Conservation (phyloP, 495 filamentous ascomycete genomes). For the Platismatia glauca region DNA sequence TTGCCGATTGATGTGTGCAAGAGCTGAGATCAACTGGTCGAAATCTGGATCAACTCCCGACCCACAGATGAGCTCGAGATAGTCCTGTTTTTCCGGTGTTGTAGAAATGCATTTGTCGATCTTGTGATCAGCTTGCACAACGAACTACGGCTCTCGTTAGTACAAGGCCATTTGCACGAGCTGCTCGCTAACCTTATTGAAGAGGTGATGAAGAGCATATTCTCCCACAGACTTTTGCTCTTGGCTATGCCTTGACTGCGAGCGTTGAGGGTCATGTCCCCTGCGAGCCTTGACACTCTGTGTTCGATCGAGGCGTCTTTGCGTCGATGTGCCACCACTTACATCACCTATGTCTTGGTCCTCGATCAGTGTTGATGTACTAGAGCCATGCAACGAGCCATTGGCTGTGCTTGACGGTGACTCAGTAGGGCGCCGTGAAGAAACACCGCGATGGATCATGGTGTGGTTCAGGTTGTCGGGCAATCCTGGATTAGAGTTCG, state of each 20-base stretch:
- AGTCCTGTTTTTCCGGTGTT: slow-evolving; percentile 61
- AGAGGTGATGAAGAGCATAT: slow-evolving; percentile 92
- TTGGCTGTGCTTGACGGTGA: slow-evolving; percentile 12
- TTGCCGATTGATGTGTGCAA: slow-evolving; percentile 85
- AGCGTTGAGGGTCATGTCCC: slow-evolving; percentile 68
- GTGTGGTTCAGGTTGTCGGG: slow-evolving; percentile 31
- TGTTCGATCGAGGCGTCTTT: slow-evolving; percentile 50
- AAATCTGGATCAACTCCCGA: slow-evolving; percentile 82
- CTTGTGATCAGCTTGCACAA: slow-evolving; percentile 83
- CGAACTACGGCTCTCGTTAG: slow-evolving; percentile 35
- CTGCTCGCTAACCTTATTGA: slow-evolving; percentile 62
- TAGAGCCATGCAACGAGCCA: slow-evolving; percentile 9
- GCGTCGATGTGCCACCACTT: slow-evolving; percentile 22
- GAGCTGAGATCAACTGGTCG: slow-evolving; percentile 85
- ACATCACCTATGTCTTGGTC: slow-evolving; percentile 17
- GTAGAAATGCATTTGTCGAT: slow-evolving; percentile 74
- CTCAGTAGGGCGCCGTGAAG: slow-evolving; percentile 21
- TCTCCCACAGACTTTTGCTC: slow-evolving; percentile 88
- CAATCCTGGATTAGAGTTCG: slow-evolving; percentile 36
- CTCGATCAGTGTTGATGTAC: slow-evolving; percentile 8
- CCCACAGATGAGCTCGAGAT: slow-evolving; percentile 78
- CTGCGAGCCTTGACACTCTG: slow-evolving; percentile 57
- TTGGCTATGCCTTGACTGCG: slow-evolving; percentile 69
- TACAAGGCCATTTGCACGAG: not conserved
- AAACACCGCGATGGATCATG: slow-evolving; percentile 26